Percentiles rank a stretch among this genome's conserved stretches.
Conservation (phyloP, 2,329 filamentous ascomycete genomes). For the Thermochaetoides dissita region DNA sequence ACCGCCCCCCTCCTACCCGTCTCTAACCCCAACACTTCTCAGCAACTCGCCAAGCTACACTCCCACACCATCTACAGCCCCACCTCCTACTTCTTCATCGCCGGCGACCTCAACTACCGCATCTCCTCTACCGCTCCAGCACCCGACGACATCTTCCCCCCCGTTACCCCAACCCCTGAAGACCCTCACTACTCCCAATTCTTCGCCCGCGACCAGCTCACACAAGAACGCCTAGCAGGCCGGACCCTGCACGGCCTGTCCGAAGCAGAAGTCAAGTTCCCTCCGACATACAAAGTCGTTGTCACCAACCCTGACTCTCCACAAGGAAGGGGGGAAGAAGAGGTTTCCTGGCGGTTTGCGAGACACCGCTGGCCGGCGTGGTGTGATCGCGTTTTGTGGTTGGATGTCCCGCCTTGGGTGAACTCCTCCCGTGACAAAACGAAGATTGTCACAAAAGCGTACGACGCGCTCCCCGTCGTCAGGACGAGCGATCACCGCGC, state of each 20-base stretch:
- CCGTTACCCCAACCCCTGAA: conserved; percentile 37
- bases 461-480: conserved; percentile 64
- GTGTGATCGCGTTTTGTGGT: conserved; percentile 81
- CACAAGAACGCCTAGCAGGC: conserved; percentile 51
- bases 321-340: conserved; percentile 5
- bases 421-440: conserved; percentile 38
- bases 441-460: conserved; percentile 43
- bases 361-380: conserved; percentile 76
- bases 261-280: conserved; percentile 64
- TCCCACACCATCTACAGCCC: conserved; percentile 59
- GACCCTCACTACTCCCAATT: conserved; percentile 50
- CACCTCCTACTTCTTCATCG: conserved; percentile 66
- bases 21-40: background rate
- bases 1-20: conserved; percentile 7
- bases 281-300: conserved; percentile 87
- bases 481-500: conserved; percentile 78
- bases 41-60: conserved; percentile 25
- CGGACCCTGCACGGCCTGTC: conserved; percentile 63
- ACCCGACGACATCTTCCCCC: conserved; percentile 49
- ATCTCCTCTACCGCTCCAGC: conserved; percentile 55
- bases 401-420: conserved; percentile 45
- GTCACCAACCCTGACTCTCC: conserved; percentile 18
- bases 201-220: conserved; percentile 66
- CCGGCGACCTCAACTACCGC: conserved; percentile 90
- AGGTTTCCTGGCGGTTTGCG: conserved; percentile 57